Conservation (phyloP, 768 basidiomycete genomes). For the Russula vinacea region DNA sequence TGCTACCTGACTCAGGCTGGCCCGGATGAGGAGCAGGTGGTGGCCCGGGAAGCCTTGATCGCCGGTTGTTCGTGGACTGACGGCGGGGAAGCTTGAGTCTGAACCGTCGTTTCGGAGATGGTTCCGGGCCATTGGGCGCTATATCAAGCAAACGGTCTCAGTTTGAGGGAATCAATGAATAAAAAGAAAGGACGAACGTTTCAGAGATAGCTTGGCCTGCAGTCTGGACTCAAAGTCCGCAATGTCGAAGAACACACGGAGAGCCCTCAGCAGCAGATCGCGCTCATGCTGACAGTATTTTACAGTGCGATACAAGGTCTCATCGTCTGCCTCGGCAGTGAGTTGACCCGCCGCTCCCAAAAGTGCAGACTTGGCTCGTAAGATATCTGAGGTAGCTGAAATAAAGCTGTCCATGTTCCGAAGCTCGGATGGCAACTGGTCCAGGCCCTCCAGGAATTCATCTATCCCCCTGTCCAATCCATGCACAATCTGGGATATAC, state of each 20-base stretch:
- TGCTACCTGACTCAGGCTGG: not conserved
- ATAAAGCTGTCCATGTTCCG: constrained; percentile 17
- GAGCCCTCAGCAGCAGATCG: constrained; percentile 15
- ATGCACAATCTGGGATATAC: constrained; percentile 12
- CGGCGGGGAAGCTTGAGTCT: constrained; percentile 16
- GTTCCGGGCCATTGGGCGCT: not conserved
- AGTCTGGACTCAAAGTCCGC: constrained; percentile 17
- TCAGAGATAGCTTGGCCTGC: constrained; percentile 9
- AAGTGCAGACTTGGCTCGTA: constrained; percentile 8
- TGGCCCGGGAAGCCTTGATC: not conserved
- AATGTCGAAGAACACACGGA: constrained; percentile 21
- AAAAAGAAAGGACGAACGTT: constrained; percentile 10
- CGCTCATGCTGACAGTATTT: constrained; percentile 17
- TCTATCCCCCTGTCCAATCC: constrained; percentile 22
- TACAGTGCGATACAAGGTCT: not conserved
- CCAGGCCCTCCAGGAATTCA: constrained; percentile 17
- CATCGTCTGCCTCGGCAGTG: not conserved
- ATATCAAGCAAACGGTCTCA: not conserved
- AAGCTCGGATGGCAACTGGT: constrained; percentile 10
- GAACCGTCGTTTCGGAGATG: constrained; percentile 18
- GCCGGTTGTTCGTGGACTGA: constrained; percentile 1
- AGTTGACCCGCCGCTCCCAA: constrained; percentile 6
- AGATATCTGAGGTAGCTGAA: constrained; percentile 15
- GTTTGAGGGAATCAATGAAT: not conserved
- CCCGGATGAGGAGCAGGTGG: not conserved